Percentiles rank a stretch among this genome's conserved stretches.
Conservation (phyloP, 2,329 filamentous ascomycete genomes). For the Nemania abortiva region DNA sequence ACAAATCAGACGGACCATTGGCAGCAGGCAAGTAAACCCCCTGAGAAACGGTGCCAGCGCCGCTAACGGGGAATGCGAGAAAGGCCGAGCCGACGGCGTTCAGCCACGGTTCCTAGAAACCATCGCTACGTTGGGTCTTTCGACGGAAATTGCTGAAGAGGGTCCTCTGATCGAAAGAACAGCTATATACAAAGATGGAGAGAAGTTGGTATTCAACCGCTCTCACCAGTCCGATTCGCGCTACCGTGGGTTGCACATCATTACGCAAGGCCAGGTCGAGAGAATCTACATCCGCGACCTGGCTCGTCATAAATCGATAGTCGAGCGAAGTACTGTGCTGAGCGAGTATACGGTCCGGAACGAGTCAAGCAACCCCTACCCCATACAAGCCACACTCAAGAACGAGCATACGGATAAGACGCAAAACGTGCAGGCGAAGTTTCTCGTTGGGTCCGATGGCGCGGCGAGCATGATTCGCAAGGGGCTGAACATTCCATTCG, state of each 20-base stretch:
- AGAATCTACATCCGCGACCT: constrained; percentile 54
- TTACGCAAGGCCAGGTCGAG: constrained; percentile 55
- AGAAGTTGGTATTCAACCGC: constrained; percentile 46
- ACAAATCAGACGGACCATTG: constrained; percentile 49
- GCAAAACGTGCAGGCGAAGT: constrained; percentile 50
- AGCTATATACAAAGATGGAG: constrained; percentile 49
- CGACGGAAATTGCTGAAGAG: constrained; percentile 50
- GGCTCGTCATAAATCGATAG: constrained; percentile 49
- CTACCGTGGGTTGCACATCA: constrained; percentile 53
- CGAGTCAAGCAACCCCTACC: constrained; percentile 29
- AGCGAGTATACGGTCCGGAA: constrained; percentile 37
- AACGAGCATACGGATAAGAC: constrained; percentile 43
- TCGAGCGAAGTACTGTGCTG: constrained; percentile 48
- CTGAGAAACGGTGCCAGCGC: neutral
- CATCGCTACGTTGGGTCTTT: constrained; percentile 36
- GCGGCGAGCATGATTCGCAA: constrained; percentile 51
- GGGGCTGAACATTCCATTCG: constrained; percentile 49
- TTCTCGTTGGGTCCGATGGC: constrained; percentile 51
- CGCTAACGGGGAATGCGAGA: neutral
- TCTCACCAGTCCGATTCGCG: constrained; percentile 52
- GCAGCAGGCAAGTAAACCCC: constrained; percentile 30
- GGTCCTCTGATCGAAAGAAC: constrained; percentile 51
- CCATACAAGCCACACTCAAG: constrained; percentile 41
- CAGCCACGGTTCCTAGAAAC: constrained; percentile 40
- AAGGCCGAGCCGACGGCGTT: constrained; percentile 38